Evolutionary conservation across 169 alveolate species (phyloP), one percentile per base, ranked within the genome.

Genomic region (Plasmodium inui): DNA sequence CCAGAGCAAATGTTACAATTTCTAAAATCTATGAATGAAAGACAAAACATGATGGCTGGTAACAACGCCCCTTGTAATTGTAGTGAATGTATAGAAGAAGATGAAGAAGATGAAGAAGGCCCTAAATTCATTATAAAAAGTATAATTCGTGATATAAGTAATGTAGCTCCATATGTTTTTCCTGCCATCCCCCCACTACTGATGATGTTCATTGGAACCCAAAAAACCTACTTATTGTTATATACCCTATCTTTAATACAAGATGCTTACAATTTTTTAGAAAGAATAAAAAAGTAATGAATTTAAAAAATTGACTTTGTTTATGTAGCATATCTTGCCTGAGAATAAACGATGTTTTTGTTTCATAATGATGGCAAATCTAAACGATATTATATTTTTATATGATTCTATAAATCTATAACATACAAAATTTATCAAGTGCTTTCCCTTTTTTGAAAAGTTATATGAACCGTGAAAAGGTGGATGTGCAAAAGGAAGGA

Each of bases 121-220:
- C 44, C 44, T n/a, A 74, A 34, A 78, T 37, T 71, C 44, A 1
- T 39, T 41, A 37, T 78, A n/a, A 19, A 78, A 6, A 78, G 4
- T 12, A 39, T 78, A 61, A 19, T 39, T 19, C 41, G 55, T 34
- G 84, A 78, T 78, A 8, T 28, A 37, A 10, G 6, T 37, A 32
- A 78, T 19, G 32, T 78, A n/a, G 55, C 19, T 28, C 84, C 84
- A 78, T 1, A 4, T 30, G 1, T 78, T 12, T 78, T 30, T 5
- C 84, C 84, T 37, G 71, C 84, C 30, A 7, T 78, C 19, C 84
- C 84, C 17, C 84, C 84, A 0, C 72, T 78, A 10, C 10, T 78
- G n/a, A 78, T 78, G 84, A 78, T 78, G 84, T 39, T 78, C 67
- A 12, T 78, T 37, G 84, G 84, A 78, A 78, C 84, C 19, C 84